Evolutionary conservation across 2,329 filamentous ascomycete species (phyloP).

Genomic region (Pseudogymnoascus sp.): DNA sequence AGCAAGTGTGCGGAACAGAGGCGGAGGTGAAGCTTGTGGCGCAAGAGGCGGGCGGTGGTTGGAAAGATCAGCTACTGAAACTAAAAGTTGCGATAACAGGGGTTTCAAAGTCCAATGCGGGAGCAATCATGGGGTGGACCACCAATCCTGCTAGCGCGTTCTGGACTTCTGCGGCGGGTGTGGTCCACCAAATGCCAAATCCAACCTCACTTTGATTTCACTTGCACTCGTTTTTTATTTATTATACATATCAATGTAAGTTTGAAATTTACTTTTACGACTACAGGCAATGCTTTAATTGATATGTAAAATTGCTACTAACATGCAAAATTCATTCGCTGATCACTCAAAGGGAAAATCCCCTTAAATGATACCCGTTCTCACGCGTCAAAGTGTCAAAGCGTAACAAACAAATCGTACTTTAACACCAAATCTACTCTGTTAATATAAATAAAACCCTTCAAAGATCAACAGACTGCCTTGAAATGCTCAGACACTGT

Average conservation of each 20-base stretch:
- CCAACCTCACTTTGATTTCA: neutral
- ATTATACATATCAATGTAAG: neutral
- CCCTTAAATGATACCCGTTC: neutral
- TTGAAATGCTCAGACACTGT: neutral
- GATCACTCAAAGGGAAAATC: neutral
- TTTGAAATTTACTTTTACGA: neutral
- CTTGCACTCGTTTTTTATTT: too few relatives aligned
- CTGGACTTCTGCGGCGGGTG: neutral
- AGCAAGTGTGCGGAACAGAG: neutral
- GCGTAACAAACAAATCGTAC: neutral
- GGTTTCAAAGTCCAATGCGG: neutral
- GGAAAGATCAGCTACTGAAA: neutral
- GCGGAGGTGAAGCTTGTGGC: neutral
- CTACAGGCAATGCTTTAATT: neutral
- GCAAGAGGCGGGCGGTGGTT: neutral
- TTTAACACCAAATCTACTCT: neutral
- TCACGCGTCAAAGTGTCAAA: neutral
- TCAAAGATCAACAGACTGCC: neutral
- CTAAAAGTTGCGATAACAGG: conserved; percentile 6
- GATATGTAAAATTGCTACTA: neutral
- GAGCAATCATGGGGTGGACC: conserved; percentile 1
- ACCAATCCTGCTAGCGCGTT: neutral
- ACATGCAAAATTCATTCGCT: neutral
- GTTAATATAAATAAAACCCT: neutral
- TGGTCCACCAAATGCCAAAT: neutral